Evolutionary conservation across 108 stramenopile species (phyloP), one percentile per base, ranked within the genome.

Genomic region (Nitzschia inconspicua): DNA sequence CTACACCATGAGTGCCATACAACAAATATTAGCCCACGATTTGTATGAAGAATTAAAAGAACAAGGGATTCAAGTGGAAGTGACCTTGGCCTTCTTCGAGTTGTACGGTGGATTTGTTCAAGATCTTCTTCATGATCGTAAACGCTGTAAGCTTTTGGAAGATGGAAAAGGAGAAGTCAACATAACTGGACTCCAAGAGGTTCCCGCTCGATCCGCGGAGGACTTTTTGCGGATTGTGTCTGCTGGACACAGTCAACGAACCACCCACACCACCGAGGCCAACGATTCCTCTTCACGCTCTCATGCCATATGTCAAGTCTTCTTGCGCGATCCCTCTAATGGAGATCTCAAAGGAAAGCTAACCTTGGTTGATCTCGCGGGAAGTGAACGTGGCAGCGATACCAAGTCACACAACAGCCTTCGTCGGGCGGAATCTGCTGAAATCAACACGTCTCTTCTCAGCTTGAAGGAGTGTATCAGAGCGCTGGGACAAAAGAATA

Each of bases 391-490:
- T 1, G 98, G 96, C 2, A 69, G 43, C 23, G 98, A 99, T 66
- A 97, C 97, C 24, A 97, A 95, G 68, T 75, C 73, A 22, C 98
- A 99, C 80, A 94, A 97, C 66, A 70, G 93, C 13, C 95, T 95
- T 61, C 65, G 97, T 26, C 76, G 97, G 1, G 78, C 94, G 6
- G 99, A 98, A 70, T 89, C 91, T 26, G 92, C 98, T 8, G 97
- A 98, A 28, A 99, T 98, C 71, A 99, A 99, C 73, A 98, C 97
- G 43, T 84, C 79, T 8, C 75, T 99, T 2, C 78, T 99, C 7
- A 91, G 96, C 11, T 74, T 98, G 46, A 98, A 98, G 65, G 98
- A 98, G 64, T 98, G 98, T 70, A 97, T 98, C 53, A 87, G 97
- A 13, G 97, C 96, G 10, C 65, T 99, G 26, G 99, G 94, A 68